phyloP scores from a whole-genome alignment of 768 basidiomycete species.

The Clathrus columnatus region DNA sequence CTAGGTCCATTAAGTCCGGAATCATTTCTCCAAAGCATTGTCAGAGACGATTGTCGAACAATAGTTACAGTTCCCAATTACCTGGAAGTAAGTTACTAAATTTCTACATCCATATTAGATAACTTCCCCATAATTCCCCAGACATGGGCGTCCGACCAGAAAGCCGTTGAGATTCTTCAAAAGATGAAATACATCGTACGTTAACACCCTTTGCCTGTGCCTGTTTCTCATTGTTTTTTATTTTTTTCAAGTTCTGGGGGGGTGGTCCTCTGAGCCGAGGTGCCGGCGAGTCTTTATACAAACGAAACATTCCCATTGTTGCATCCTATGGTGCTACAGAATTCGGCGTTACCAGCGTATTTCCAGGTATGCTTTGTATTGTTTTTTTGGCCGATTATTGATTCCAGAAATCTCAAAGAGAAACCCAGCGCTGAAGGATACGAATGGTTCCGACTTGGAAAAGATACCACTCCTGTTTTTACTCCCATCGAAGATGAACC shows the following conservation, averaged over 20 bases:
- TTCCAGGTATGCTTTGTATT: constrained; percentile 3
- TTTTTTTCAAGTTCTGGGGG: constrained; percentile 4
- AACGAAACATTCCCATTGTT: background rate
- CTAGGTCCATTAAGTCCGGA: constrained; percentile 17
- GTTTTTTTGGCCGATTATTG: background rate
- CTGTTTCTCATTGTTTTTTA: no score
- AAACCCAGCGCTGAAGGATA: background rate
- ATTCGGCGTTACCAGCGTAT: background rate
- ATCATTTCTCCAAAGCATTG: constrained; percentile 9
- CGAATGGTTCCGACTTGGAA: constrained; percentile 2
- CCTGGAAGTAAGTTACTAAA: constrained; percentile 22
- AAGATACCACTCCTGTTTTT: no score
- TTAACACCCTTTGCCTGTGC: no score
- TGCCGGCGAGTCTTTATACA: background rate
- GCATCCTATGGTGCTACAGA: background rate
- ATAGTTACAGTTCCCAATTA: constrained; percentile 18
- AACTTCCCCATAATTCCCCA: background rate
- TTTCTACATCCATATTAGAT: no score
- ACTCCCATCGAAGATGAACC: no score
- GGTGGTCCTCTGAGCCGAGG: background rate
- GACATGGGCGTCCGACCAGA: constrained; percentile 17
- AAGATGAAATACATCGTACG: constrained; percentile 13
- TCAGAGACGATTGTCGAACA: constrained; percentile 9
- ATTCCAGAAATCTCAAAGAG: background rate
- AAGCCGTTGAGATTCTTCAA: constrained; percentile 8